Conservation (phyloP, 192 early-diverging fungal genomes). For the Linnemannia hyalina region DNA sequence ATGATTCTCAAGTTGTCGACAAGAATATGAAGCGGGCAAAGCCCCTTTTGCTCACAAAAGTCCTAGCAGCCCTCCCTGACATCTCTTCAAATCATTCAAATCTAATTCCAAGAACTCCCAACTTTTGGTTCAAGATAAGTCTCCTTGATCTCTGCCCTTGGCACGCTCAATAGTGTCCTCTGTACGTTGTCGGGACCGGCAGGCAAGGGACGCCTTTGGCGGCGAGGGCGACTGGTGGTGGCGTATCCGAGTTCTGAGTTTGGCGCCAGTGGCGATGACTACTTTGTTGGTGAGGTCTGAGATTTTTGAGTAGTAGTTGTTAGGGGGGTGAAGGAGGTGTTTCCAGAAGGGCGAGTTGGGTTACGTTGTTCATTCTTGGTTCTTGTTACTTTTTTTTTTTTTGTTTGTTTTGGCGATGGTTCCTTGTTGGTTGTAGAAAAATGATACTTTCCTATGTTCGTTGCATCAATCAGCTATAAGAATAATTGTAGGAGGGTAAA, state of each 20-base stretch:
- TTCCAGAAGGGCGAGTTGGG: slow-evolving; percentile 8
- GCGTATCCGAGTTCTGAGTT: slow-evolving; percentile 55
- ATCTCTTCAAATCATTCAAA: slow-evolving; percentile 24
- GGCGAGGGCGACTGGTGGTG: slow-evolving; percentile 29
- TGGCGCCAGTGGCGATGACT: slow-evolving; percentile 62
- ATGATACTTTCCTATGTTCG: too few species aligned
- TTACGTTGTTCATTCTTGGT: slow-evolving; percentile 10
- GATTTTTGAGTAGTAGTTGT: slow-evolving; percentile 28
- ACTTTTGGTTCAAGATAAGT: not conserved
- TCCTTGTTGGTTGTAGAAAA: not conserved
- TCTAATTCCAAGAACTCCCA: slow-evolving; percentile 53
- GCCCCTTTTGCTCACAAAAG: slow-evolving; percentile 26
- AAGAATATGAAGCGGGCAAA: slow-evolving; percentile 61
- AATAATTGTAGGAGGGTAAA: too few species aligned
- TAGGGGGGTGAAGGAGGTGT: not conserved
- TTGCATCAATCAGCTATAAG: too few species aligned
- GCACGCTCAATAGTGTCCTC: slow-evolving; percentile 7
- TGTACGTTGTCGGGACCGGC: slow-evolving; percentile 8
- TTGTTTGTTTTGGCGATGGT: not conserved
- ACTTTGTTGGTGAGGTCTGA: slow-evolving; percentile 56
- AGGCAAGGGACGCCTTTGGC: slow-evolving; percentile 22
- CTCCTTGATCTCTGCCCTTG: slow-evolving; percentile 26
- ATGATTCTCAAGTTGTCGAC: slow-evolving; percentile 53
- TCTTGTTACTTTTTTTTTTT: too few species aligned
- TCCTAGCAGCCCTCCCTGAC: slow-evolving; percentile 26